Conservation (phyloP, 352 stramenopile species). For the Pythium phragmiticola region DNA sequence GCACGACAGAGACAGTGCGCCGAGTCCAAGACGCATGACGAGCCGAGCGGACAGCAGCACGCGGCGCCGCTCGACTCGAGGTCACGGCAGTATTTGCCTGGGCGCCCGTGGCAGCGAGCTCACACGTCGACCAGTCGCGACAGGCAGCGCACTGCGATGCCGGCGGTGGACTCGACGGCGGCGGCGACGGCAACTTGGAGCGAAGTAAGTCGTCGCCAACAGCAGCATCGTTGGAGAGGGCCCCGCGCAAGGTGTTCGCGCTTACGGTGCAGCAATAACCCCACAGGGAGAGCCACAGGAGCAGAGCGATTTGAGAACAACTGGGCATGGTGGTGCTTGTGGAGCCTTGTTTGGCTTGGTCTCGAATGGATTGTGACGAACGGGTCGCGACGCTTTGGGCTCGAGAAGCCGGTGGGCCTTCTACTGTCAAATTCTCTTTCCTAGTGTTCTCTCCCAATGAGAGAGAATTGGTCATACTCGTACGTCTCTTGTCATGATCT, state of each 20-base stretch:
- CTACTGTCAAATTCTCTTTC: too few relatives aligned
- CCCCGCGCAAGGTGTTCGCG: not conserved
- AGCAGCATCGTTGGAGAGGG: not conserved
- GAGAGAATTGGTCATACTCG: too few relatives aligned
- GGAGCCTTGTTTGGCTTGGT: too few relatives aligned
- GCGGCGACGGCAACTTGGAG: not conserved
- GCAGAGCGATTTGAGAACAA: not conserved
- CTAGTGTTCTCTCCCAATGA: too few relatives aligned
- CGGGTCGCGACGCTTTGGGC: too few relatives aligned
- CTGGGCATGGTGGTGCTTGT: not conserved
- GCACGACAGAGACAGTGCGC: not conserved
- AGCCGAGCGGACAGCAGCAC: constrained; percentile 3
- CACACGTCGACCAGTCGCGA: not conserved
- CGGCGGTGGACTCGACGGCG: not conserved
- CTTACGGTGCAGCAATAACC: not conserved
- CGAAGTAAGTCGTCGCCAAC: not conserved
- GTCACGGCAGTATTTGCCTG: not conserved
- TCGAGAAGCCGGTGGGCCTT: too few relatives aligned
- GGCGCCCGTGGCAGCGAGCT: not conserved
- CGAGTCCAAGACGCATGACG: not conserved
- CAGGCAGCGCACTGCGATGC: not conserved
- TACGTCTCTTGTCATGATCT: too few relatives aligned
- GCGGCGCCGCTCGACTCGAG: not conserved
- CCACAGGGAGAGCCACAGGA: not conserved
- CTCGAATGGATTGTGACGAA: too few relatives aligned